Evolutionary conservation across 2,329 filamentous ascomycete genomes (phyloP).

Genomic region (Aspergillus fructus): DNA sequence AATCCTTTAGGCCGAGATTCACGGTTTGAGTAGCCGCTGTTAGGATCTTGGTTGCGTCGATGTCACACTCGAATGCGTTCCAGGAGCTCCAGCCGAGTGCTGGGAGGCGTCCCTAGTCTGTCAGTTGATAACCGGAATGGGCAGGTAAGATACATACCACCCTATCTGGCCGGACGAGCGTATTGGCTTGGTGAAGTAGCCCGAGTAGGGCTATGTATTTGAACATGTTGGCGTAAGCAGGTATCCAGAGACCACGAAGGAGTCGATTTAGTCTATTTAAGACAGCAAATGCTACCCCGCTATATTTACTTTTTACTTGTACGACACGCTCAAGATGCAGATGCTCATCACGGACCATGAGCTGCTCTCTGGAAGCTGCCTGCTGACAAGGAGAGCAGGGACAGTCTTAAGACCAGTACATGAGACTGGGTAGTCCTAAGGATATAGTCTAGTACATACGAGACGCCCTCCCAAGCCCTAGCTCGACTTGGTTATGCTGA

Average conservation of each 20-base stretch:
- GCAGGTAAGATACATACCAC: background rate
- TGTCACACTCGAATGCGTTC: slow-evolving; percentile 51
- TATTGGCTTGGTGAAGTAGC: background rate
- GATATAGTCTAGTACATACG: too few species aligned
- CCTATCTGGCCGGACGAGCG: background rate
- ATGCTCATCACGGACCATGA: too few species aligned
- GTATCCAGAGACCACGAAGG: background rate
- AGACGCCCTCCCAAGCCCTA: too few species aligned
- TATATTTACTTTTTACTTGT: too few species aligned
- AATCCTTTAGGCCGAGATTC: slow-evolving; percentile 47
- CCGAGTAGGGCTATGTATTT: background rate
- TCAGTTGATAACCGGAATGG: background rate
- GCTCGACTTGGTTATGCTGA: too few species aligned
- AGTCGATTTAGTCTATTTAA: too few species aligned
- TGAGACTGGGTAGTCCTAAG: too few species aligned
- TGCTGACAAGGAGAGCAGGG: too few species aligned
- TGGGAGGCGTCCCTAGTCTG: slow-evolving; percentile 11
- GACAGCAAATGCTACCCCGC: too few species aligned
- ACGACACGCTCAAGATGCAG: too few species aligned
- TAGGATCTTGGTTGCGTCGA: slow-evolving; percentile 48
- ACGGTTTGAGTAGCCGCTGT: slow-evolving; percentile 48
- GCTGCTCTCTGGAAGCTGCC: too few species aligned
- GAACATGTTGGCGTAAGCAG: background rate
- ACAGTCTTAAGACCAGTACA: too few species aligned
- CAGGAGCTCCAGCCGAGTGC: slow-evolving; percentile 47